Conservation (phyloP, 2,329 filamentous ascomycete species). For the Teratosphaeria gauchensis region DNA sequence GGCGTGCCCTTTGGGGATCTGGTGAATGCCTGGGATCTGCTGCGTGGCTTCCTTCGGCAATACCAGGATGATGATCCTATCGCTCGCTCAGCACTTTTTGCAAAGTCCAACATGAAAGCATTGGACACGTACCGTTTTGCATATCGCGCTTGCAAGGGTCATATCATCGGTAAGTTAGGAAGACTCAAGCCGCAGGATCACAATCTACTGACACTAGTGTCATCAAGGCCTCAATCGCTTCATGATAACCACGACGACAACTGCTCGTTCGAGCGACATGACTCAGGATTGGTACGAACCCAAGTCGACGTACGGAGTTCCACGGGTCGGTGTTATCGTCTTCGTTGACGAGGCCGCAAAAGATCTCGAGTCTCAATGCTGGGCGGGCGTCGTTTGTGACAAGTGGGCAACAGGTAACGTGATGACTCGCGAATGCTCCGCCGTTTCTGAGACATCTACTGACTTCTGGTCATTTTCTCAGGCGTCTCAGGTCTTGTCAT, state of each 20-base stretch:
- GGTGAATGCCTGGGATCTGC: constrained; percentile 1
- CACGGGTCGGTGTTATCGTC: constrained; percentile 2
- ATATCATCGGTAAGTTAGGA: constrained; percentile 3
- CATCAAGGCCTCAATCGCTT: constrained; percentile 1
- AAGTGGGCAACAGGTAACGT: constrained; percentile 3
- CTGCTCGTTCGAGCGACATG: constrained; percentile 5
- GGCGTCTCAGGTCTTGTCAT: not conserved
- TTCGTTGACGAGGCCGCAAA: constrained; percentile 12
- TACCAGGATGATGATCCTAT: not conserved
- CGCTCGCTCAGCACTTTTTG: not conserved
- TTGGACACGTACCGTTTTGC: not conserved
- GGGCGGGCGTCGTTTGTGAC: constrained; percentile 7
- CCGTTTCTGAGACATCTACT: not conserved
- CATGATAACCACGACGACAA: constrained; percentile 10
- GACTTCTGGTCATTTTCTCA: not conserved
- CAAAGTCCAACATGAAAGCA: not conserved
- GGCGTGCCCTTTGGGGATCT: not conserved
- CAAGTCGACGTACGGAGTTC: not conserved
- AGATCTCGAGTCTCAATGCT: constrained; percentile 10
- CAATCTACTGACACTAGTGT: not conserved
- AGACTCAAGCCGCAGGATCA: not conserved
- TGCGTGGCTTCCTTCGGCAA: not conserved
- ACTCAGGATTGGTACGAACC: not conserved
- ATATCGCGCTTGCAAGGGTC: constrained; percentile 6
- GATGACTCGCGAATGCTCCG: not conserved